Evolutionary conservation across 2,329 filamentous ascomycete species (phyloP), one percentile per base, ranked within the genome.

Genomic region (Blumeria hordei): DNA sequence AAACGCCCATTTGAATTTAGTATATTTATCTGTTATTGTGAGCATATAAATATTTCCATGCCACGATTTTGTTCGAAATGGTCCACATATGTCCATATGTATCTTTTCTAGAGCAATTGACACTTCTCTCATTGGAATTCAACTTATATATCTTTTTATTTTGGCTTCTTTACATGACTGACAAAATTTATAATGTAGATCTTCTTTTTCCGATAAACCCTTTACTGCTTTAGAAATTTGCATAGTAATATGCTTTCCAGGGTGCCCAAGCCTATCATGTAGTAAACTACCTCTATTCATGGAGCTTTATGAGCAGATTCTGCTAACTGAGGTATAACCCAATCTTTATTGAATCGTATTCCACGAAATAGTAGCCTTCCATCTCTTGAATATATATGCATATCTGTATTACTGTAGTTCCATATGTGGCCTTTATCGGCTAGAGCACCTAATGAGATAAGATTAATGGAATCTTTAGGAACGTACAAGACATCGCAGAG

Each of bases 301-400:
- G 41, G n/a, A 51, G 47, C n/a, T 14, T 33, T 51, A 14, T 34
- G 5, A 11, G 47, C 47, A 35, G 18, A 6, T 36, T 51, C 47
- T 51, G 11, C 34, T n/a, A 7, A 28, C 37, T 52, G 11, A 28
- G 49, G 32, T 36, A 52, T 52, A 3, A 18, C 16, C 49, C 49
- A 52, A 36, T 36, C 49, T 52, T 28, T 52, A 37, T 52, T 36
- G 9, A n/a, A 18, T 36, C 33, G 18, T n/a, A 16, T 52, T 36
- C 49, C 49, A n/a, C 49, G 49, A 16, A 52, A 52, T 52, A 52
- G 14, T 35, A 51, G n/a, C 36, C 18, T 51, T n/a, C n/a, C n/a
- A 35, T 36, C 32, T 35, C 18, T 33, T 36, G n/a, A 35, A 35
- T 34, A 34, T 10, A 35, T 14, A 6, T 35, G 16, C 47, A 51